Evolutionary conservation across 208 protist genomes (phyloP).

Genomic region (Novymonas esmeraldas): DNA sequence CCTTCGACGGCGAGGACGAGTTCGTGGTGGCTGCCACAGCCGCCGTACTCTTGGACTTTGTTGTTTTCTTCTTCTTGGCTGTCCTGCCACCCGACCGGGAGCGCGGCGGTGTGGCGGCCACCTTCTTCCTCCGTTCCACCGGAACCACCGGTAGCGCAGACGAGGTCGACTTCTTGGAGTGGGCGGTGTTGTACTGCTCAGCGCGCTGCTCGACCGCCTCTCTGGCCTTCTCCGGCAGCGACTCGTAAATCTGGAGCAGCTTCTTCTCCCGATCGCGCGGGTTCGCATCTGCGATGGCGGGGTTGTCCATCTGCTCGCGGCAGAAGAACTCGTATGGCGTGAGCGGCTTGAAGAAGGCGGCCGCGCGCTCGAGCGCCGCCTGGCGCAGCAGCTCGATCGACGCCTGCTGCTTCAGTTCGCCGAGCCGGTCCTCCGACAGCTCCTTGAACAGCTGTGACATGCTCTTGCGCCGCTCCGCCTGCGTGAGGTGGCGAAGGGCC

Average conservation of each 20-base stretch:
- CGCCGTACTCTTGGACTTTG: constrained; percentile 23
- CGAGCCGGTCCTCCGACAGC: constrained; percentile 32
- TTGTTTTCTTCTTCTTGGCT: constrained; percentile 6
- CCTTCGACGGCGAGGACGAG: neutral
- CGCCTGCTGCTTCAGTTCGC: constrained; percentile 39
- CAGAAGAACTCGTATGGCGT: constrained; percentile 71
- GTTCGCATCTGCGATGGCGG: constrained; percentile 45
- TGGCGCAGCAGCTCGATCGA: constrained; percentile 23
- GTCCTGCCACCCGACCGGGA: neutral
- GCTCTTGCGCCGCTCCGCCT: constrained; percentile 37
- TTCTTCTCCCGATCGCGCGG: constrained; percentile 54
- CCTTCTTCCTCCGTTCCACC: constrained; percentile 28
- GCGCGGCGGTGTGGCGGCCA: neutral
- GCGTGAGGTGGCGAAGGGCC: constrained; percentile 42
- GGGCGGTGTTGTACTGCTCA: constrained; percentile 20
- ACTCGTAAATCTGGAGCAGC: constrained; percentile 71
- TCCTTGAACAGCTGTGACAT: constrained; percentile 51
- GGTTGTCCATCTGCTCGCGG: constrained; percentile 62
- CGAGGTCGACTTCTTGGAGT: constrained; percentile 7
- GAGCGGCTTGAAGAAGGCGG: constrained; percentile 18
- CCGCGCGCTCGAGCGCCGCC: constrained; percentile 22
- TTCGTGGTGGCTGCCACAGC: constrained; percentile 1
- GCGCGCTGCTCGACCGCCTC: constrained; percentile 46
- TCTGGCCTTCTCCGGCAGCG: constrained; percentile 56
- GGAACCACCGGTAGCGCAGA: constrained; percentile 10